Conservation (phyloP, 2,329 filamentous ascomycete genomes). For the Ceratocystis diversiconidia region DNA sequence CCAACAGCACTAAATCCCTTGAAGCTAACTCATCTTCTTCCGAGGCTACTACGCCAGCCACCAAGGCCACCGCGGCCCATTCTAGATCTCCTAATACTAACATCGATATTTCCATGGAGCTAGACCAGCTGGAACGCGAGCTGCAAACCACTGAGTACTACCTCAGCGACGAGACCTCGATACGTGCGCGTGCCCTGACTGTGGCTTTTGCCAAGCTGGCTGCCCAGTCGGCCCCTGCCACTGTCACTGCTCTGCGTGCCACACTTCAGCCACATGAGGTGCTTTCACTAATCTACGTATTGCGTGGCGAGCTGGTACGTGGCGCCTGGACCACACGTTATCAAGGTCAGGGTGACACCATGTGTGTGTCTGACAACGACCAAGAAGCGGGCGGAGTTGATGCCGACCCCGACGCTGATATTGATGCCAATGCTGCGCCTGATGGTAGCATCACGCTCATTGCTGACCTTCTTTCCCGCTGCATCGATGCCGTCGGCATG, state of each 20-base stretch:
- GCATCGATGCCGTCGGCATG: conserved; percentile 60
- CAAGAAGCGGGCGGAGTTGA: conserved; percentile 33
- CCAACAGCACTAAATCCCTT: conserved; percentile 16
- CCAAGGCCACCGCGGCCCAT: background rate
- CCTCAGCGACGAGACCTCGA: conserved; percentile 45
- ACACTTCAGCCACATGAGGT: conserved; percentile 53
- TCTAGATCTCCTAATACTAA: conserved; percentile 18
- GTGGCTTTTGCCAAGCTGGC: conserved; percentile 56
- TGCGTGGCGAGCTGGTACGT: conserved; percentile 58
- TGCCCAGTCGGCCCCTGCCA: conserved; percentile 44
- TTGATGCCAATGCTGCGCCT: conserved; percentile 30
- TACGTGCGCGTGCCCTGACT: conserved; percentile 49
- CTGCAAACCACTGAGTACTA: conserved; percentile 55
- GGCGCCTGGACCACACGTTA: conserved; percentile 66
- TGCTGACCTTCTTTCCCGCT: conserved; percentile 55
- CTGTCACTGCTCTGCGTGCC: conserved; percentile 49
- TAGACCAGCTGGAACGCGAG: conserved; percentile 49
- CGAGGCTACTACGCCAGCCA: background rate
- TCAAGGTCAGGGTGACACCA: conserved; percentile 10
- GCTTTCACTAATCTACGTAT: conserved; percentile 54
- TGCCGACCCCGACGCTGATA: conserved; percentile 28
- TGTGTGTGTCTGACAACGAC: background rate
- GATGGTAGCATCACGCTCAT: conserved; percentile 58
- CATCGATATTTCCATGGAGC: conserved; percentile 33
- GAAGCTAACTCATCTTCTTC: background rate